These are phyloP conservation scores for Vitis cinerea DNA, from an alignment of 164 flowering plant species.

Conservation along the genomic window DNA sequence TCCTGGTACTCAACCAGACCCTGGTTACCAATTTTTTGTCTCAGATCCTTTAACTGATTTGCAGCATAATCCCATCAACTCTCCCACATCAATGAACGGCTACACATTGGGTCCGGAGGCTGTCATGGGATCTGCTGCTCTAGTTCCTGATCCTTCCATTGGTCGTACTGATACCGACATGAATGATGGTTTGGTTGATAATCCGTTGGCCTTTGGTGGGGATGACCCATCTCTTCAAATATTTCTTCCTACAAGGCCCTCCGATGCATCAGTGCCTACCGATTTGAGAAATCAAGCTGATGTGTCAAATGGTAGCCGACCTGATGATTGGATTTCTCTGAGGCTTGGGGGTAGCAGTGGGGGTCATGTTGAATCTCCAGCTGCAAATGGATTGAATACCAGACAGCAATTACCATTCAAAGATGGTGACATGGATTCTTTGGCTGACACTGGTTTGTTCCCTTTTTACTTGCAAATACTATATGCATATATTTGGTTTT, in stretches of 20 bases:
- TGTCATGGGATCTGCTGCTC: constrained; percentile 32
- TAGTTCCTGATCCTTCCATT: constrained; percentile 46
- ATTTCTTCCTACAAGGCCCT: constrained; percentile 80
- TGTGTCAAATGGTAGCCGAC: constrained; percentile 50
- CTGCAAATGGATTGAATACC: constrained; percentile 41
- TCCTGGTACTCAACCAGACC: constrained; percentile 45
- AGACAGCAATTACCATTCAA: constrained; percentile 43
- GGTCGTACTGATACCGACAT: constrained; percentile 38
- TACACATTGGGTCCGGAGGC: constrained; percentile 52
- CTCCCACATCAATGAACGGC: constrained; percentile 54
- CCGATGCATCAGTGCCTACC: constrained; percentile 41
- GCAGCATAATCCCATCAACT: constrained; percentile 42
- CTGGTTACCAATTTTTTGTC: constrained; percentile 71
- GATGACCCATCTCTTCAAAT: constrained; percentile 87
- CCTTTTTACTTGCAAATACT: constrained; percentile 5
- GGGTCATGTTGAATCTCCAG: constrained; percentile 37
- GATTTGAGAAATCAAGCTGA: constrained; percentile 55
- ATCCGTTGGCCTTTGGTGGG: constrained; percentile 65
- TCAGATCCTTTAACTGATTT: constrained; percentile 52
- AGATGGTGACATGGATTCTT: constrained; percentile 53
- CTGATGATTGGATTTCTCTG: constrained; percentile 93
- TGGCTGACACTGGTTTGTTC: constrained; percentile 62
- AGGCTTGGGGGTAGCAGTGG: constrained; percentile 71
- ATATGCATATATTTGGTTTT: background rate
- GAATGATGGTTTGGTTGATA: constrained; percentile 65